Evolutionary conservation across 2,329 filamentous ascomycete species (phyloP), one percentile per base, ranked within the genome.

Genomic region (Cytospora mali): DNA sequence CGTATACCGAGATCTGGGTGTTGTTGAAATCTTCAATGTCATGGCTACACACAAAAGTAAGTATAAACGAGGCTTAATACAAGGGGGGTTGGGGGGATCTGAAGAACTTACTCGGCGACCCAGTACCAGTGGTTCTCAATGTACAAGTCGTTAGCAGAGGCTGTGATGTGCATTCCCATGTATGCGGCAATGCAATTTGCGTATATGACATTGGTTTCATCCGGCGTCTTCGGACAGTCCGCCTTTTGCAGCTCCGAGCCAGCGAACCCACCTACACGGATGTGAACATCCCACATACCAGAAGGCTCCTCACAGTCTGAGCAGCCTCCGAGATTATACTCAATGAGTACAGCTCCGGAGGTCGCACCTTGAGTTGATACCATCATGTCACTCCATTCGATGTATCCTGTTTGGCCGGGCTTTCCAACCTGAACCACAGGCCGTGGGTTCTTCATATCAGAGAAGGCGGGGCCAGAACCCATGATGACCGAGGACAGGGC

Each of bases 251-350:
- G 81, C 46, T 88, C 75, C 5, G 89, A 90, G 46, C 89, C 89
- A 4, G 84, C 82, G 65, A 86, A 87, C 16, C 90, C 90, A 67
- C 89, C 90, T 55, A 94, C 82, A 69, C 90, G 86, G 71, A 89
- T 84, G 75, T 93, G 90, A 14, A 89, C 85, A 68, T 93, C 90
- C 90, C 90, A 93, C 73, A 89, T 81, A 16, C 84, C 86, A 4
- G 77, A 77, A 2, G 81, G 80, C 33, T 71, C 71, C 27, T 27
- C 39, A 2, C 55, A 66, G 27, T 63, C 66, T 6, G 55, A 64
- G 11, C 67, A 66, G 4, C 64, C 68, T 0, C 70, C 70, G 18
- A 93, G 77, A 71, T 93, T 93, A 80, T 88, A 93, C 71, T 93
- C 82, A 62, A 93, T 85, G 7, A 93, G 76, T 9, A 88, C 80